Percentiles rank a stretch among this genome's conserved stretches.
phyloP scores from a whole-genome alignment of 2,329 filamentous ascomycete genomes.

The Botrytis cinerea region DNA sequence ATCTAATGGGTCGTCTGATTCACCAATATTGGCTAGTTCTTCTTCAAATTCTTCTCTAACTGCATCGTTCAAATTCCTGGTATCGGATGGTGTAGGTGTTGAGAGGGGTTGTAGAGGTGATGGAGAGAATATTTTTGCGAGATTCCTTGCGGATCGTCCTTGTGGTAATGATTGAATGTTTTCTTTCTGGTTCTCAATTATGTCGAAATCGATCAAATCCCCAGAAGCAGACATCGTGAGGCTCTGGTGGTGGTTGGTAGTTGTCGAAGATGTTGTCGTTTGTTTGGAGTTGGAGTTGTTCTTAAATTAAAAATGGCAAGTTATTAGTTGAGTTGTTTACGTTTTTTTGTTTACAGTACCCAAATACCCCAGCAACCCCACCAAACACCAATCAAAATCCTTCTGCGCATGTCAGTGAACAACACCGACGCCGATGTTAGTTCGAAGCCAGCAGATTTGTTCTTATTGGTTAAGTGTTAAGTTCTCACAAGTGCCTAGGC shows the following conservation, averaged over 20 bases:
- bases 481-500: too few species aligned
- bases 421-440: background rate
- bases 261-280: background rate
- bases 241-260: background rate
- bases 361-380: conserved; percentile 13
- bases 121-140: conserved; percentile 79
- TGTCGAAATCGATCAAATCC: conserved; percentile 74
- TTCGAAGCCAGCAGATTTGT: background rate
- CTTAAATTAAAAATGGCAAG: background rate
- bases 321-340: conserved; percentile 3
- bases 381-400: background rate
- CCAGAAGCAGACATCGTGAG: conserved; percentile 48
- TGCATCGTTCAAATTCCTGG: conserved; percentile 74
- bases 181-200: conserved; percentile 96
- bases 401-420: background rate
- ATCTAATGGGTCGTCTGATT: conserved; percentile 93
- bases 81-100: conserved; percentile 69
- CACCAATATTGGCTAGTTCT: conserved; percentile 74
- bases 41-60: conserved; percentile 83
- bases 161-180: conserved; percentile 94
- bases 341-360: background rate
- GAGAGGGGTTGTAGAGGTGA: conserved; percentile 58
- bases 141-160: conserved; percentile 83
- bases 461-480: background rate
- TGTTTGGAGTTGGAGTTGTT: background rate